Evolutionary conservation across 2,329 filamentous ascomycete species (phyloP).

Genomic region (Aspergillus sp.): DNA sequence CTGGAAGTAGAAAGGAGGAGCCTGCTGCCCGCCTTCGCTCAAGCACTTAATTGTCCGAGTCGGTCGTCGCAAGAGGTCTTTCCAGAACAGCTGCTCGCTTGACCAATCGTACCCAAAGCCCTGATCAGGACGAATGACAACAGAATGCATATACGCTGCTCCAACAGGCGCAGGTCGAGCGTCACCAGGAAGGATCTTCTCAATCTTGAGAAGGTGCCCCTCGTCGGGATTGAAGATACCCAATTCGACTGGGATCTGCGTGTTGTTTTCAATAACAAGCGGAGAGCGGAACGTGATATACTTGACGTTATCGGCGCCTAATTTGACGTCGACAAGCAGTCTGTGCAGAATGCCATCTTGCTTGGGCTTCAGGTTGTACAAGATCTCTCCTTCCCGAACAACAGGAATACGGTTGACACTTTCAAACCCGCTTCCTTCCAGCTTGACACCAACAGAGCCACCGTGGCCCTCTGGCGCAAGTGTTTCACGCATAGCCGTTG

Average conservation of each 20-base stretch:
- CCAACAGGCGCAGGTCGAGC: constrained; percentile 86
- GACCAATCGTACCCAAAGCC: constrained; percentile 98
- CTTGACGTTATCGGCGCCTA: constrained; percentile 95
- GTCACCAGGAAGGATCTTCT: constrained; percentile 93
- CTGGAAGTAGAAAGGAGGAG: constrained; percentile 91
- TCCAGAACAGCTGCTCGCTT: constrained; percentile 85
- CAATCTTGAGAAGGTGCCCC: constrained; percentile 90
- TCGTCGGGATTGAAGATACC: constrained; percentile 85
- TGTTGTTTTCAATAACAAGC: constrained; percentile 88
- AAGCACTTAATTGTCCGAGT: constrained; percentile 85
- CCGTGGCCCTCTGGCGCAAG: constrained; percentile 77
- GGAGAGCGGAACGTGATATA: constrained; percentile 94
- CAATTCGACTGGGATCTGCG: constrained; percentile 90
- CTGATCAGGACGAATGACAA: constrained; percentile 85
- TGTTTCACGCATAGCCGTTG: constrained; percentile 92
- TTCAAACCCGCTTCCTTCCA: constrained; percentile 94
- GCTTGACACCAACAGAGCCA: constrained; percentile 72
- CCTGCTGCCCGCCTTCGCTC: constrained; percentile 72
- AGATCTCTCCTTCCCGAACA: constrained; percentile 86
- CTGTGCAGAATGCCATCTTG: constrained; percentile 81
- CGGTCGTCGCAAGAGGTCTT: constrained; percentile 76
- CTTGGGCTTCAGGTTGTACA: constrained; percentile 85
- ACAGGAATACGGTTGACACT: constrained; percentile 81
- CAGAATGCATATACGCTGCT: constrained; percentile 80
- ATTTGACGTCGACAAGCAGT: constrained; percentile 82